These are phyloP conservation scores for Citrus hindsii DNA, from an alignment of 345 rosid species.

Conservation along the genomic window DNA sequence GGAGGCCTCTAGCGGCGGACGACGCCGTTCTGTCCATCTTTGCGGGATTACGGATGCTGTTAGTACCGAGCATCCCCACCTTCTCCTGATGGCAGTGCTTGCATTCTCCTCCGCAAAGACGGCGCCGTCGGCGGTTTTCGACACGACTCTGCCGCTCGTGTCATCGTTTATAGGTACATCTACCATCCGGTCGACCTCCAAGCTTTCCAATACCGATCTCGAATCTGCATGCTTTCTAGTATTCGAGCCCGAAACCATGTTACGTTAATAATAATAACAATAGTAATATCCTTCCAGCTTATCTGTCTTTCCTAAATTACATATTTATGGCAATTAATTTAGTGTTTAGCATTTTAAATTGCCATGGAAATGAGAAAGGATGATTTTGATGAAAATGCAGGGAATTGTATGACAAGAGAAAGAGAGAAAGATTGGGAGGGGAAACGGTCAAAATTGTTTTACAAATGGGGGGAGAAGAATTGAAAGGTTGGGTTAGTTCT, in stretches of 20 bases:
- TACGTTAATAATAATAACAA: neutral
- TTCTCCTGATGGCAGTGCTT: conserved; percentile 44
- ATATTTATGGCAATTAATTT: neutral
- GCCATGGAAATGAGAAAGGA: neutral
- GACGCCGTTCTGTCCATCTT: conserved; percentile 56
- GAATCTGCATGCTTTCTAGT: neutral
- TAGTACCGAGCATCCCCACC: conserved; percentile 19
- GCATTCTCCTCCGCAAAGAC: conserved; percentile 32
- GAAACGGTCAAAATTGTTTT: conserved; percentile 13
- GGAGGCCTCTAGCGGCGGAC: conserved; percentile 66
- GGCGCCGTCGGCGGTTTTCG: conserved; percentile 26
- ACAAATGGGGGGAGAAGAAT: neutral
- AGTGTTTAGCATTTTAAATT: neutral
- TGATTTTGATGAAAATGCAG: neutral
- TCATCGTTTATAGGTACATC: conserved; percentile 32
- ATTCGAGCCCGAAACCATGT: neutral
- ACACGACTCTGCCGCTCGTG: neutral
- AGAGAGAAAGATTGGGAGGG: neutral
- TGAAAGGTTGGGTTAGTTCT: neutral
- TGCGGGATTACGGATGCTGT: conserved; percentile 2
- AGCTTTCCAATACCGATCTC: conserved; percentile 62
- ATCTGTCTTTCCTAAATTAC: too few species aligned
- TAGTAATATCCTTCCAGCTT: neutral
- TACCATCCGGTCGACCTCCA: conserved; percentile 49
- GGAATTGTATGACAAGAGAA: neutral